Evolutionary conservation across 768 basidiomycete genomes (phyloP).

Genomic region (Rhizopogon rudus): DNA sequence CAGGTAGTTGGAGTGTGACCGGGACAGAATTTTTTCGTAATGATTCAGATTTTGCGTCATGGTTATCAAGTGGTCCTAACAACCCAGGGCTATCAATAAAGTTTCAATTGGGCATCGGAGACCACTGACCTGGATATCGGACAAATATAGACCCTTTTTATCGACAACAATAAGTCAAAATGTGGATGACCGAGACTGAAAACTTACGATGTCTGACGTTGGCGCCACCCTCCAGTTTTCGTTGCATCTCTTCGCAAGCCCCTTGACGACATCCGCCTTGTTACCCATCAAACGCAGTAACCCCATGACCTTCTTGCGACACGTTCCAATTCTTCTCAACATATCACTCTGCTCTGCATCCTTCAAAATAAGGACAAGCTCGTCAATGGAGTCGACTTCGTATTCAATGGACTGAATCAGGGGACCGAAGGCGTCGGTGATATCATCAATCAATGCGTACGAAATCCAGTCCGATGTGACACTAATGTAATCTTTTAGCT

Average conservation of each 20-base stretch:
- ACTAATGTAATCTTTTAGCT: conserved; percentile 97
- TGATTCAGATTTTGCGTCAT: conserved; percentile 99
- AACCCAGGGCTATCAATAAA: not conserved
- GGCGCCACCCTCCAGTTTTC: conserved; percentile 99
- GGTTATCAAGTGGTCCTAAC: conserved; percentile 91
- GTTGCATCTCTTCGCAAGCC: conserved; percentile 95
- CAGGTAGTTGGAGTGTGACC: conserved; percentile 98
- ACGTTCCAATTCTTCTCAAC: conserved; percentile 94
- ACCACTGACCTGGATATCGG: conserved; percentile 75
- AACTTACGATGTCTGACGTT: conserved; percentile 87
- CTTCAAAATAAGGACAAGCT: conserved; percentile 93
- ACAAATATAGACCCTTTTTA: conserved; percentile 83
- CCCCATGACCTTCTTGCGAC: conserved; percentile 99
- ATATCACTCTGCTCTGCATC: conserved; percentile 80
- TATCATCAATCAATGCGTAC: conserved; percentile 98
- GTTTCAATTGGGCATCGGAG: not conserved
- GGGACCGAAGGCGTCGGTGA: conserved; percentile 98
- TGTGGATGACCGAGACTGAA: not conserved
- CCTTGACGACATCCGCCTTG: conserved; percentile 99
- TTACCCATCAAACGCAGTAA: conserved; percentile 95
- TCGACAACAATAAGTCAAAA: conserved; percentile 2
- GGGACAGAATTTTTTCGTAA: conserved; percentile 98
- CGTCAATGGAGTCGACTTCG: conserved; percentile 98
- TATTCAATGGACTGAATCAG: conserved; percentile 98
- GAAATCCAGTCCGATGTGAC: conserved; percentile 99